These are phyloP conservation scores for Beauveria sp. DNA, from an alignment of 2,329 filamentous ascomycete species.

Conservation along the genomic window DNA sequence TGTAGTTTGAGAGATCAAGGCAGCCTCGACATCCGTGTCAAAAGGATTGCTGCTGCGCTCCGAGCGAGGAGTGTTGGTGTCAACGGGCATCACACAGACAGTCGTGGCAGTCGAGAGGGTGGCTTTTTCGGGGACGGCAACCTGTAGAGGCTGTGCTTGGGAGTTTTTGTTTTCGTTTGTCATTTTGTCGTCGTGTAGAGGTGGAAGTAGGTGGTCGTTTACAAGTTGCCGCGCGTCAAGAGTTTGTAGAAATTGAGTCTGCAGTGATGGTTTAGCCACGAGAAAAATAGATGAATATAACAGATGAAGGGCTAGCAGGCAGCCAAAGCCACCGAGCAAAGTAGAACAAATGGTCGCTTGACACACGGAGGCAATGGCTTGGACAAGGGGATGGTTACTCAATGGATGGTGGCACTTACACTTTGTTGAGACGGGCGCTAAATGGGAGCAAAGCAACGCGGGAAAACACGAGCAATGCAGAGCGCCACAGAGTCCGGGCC, in stretches of 20 bases:
- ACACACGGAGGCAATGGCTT: background rate
- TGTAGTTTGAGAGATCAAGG: slow-evolving; percentile 32
- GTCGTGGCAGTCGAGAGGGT: slow-evolving; percentile 21
- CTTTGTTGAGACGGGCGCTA: slow-evolving; percentile 8
- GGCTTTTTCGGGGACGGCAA: slow-evolving; percentile 23
- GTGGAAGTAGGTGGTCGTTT: background rate
- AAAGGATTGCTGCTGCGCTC: slow-evolving; percentile 41
- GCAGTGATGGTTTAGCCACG: background rate
- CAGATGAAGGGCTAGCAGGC: background rate
- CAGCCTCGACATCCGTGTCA: slow-evolving; percentile 50
- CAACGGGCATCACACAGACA: slow-evolving; percentile 15
- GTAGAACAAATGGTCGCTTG: background rate
- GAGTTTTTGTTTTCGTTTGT: slow-evolving; percentile 21
- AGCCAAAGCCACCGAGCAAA: background rate
- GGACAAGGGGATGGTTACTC: background rate
- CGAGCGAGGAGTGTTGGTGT: slow-evolving; percentile 33
- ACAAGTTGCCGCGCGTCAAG: background rate
- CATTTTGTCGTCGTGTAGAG: slow-evolving; percentile 16
- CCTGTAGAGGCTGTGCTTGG: slow-evolving; percentile 9
- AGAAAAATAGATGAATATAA: no score
- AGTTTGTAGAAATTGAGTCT: background rate
- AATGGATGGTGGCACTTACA: slow-evolving; percentile 1
- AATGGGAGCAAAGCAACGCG: background rate
- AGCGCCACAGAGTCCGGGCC: background rate
- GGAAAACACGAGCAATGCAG: background rate